These are phyloP conservation scores for Lentinula edodes DNA, from an alignment of 768 basidiomycete species.

Conservation along the genomic window DNA sequence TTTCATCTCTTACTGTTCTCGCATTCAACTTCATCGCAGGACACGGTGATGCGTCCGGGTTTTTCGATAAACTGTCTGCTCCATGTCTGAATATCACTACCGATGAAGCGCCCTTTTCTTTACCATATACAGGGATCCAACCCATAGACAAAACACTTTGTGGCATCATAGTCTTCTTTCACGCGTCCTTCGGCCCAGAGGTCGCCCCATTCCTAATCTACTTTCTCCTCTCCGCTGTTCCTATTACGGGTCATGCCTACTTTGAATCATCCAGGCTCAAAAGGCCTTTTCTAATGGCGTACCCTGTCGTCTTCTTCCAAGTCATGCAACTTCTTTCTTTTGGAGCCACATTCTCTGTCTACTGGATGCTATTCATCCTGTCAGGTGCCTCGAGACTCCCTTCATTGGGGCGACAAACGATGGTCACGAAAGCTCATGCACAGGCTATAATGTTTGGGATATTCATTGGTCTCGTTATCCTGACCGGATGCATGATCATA, in stretches of 20 bases:
- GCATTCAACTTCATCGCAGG: slow-evolving; percentile 29
- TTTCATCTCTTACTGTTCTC: slow-evolving; percentile 30
- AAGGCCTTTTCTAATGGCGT: slow-evolving; percentile 28
- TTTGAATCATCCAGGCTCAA: slow-evolving; percentile 39
- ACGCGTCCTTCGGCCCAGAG: slow-evolving; percentile 28
- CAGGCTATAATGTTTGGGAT: slow-evolving; percentile 49
- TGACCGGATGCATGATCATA: slow-evolving; percentile 38
- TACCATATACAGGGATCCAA: slow-evolving; percentile 33
- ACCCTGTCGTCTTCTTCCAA: slow-evolving; percentile 36
- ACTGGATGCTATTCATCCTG: slow-evolving; percentile 40
- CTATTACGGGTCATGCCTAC: slow-evolving; percentile 31
- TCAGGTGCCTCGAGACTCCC: slow-evolving; percentile 25
- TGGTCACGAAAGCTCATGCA: slow-evolving; percentile 39
- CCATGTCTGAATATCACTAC: slow-evolving; percentile 24
- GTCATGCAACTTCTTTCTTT: slow-evolving; percentile 36
- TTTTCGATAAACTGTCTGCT: slow-evolving; percentile 20
- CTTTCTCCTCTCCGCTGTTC: slow-evolving; percentile 25
- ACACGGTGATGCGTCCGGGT: slow-evolving; percentile 23
- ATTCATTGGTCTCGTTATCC: slow-evolving; percentile 38
- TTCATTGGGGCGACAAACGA: slow-evolving; percentile 7
- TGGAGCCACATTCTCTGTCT: slow-evolving; percentile 40
- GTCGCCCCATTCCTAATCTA: slow-evolving; percentile 30
- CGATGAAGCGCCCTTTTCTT: slow-evolving; percentile 22
- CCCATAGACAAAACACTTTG: slow-evolving; percentile 36
- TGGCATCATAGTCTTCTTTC: slow-evolving; percentile 41